Percentiles rank a stretch among this genome's conserved stretches.
Evolutionary conservation across 495 filamentous ascomycete genomes (phyloP).

Genomic region (Tirmania nivea): DNA sequence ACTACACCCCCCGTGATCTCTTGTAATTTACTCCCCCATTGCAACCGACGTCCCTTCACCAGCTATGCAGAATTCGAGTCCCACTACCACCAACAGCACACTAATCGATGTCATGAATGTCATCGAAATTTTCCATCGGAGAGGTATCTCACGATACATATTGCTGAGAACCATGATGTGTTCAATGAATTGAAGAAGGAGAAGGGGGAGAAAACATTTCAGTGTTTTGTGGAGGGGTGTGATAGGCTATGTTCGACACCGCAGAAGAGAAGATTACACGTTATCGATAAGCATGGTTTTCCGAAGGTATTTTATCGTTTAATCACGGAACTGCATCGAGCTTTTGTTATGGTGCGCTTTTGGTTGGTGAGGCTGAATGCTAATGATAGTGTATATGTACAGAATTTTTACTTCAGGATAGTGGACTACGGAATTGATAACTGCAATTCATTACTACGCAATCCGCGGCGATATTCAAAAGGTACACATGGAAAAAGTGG

Average conservation of each 20-base stretch:
- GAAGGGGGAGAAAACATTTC: constrained; percentile 69
- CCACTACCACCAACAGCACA: constrained; percentile 63
- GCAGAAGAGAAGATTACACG: constrained; percentile 62
- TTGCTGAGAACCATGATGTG: constrained; percentile 79
- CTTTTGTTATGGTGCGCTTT: not conserved
- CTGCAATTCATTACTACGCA: constrained; percentile 48
- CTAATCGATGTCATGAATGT: constrained; percentile 45
- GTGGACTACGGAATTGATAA: constrained; percentile 77
- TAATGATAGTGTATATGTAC: not conserved
- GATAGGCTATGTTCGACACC: constrained; percentile 67
- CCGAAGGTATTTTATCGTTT: constrained; percentile 33
- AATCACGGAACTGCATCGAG: not conserved
- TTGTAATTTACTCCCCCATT: not conserved
- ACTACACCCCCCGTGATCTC: not conserved
- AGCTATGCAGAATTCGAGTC: constrained; percentile 68
- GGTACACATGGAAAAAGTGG: constrained; percentile 14
- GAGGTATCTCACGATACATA: constrained; percentile 59
- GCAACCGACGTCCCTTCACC: constrained; percentile 26
- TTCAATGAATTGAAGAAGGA: constrained; percentile 47
- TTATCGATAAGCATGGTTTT: constrained; percentile 88
- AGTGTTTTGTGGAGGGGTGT: constrained; percentile 75
- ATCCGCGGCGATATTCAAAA: constrained; percentile 31
- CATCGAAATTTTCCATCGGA: constrained; percentile 21
- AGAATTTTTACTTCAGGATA: constrained; percentile 76
- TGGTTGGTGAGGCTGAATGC: no score